Conservation (phyloP, 805 yeast genomes). For the Starmerella gropengiesseri region DNA sequence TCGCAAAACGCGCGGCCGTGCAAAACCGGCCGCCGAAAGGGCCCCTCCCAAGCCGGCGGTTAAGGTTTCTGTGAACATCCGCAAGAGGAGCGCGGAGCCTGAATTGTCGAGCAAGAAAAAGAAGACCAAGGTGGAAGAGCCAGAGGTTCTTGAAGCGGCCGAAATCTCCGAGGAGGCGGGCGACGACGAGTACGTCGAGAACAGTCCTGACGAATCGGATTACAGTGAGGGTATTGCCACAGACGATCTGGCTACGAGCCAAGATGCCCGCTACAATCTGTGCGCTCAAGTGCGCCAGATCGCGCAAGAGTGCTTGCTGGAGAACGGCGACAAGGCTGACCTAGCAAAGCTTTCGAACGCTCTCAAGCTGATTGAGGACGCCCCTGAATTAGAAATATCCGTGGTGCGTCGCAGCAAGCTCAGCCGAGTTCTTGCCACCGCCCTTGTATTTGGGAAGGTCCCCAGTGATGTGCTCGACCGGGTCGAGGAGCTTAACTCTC, state of each 20-base stretch:
- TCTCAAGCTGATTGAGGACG: slow-evolving; percentile 14
- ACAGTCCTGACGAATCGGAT: slow-evolving; percentile 9
- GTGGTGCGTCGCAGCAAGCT: slow-evolving; percentile 23
- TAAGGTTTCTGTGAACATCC: background rate
- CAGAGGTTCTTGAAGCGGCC: background rate
- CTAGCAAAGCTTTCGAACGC: background rate
- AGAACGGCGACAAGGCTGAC: background rate
- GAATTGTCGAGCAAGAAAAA: background rate
- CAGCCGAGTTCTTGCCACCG: slow-evolving; percentile 15
- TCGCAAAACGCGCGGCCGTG: slow-evolving; percentile 41
- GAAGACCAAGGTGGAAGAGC: slow-evolving; percentile 2
- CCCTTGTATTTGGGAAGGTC: slow-evolving; percentile 1
- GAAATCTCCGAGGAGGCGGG: slow-evolving; percentile 9
- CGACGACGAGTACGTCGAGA: slow-evolving; percentile 18
- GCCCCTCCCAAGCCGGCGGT: background rate
- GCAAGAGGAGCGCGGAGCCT: slow-evolving; percentile 1
- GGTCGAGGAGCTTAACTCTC: slow-evolving; percentile 7
- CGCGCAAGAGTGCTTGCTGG: slow-evolving; percentile 10
- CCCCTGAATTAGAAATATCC: slow-evolving; percentile 21
- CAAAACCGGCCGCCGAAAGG: background rate
- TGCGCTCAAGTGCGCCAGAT: slow-evolving; percentile 11
- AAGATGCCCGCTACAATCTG: slow-evolving; percentile 16
- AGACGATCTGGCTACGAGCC: slow-evolving; percentile 14
- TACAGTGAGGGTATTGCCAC: slow-evolving; percentile 6
- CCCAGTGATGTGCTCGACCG: slow-evolving; percentile 7